Evolutionary conservation across 2,329 filamentous ascomycete species (phyloP).

Genomic region (Colletotrichum sansevieriae): DNA sequence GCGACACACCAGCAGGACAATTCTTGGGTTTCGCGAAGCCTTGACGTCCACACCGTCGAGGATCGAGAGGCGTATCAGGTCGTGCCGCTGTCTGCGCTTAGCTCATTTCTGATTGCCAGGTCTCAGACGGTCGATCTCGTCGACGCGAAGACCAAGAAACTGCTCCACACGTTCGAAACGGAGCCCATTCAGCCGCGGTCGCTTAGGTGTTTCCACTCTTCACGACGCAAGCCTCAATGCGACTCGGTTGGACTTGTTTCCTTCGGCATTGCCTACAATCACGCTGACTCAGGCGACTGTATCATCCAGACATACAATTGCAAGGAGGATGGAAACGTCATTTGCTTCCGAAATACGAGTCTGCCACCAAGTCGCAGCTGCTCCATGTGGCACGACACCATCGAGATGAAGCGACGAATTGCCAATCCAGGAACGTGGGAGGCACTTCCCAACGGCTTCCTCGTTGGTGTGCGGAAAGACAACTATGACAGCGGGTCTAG

Average conservation of each 20-base stretch:
- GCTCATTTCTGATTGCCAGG: constrained; percentile 72
- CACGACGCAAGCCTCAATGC: constrained; percentile 64
- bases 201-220: constrained; percentile 70
- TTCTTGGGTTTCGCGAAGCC: constrained; percentile 64
- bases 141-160: constrained; percentile 56
- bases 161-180: constrained; percentile 73
- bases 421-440: constrained; percentile 76
- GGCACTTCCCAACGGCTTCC: constrained; percentile 68
- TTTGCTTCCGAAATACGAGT: constrained; percentile 67
- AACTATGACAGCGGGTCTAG: constrained; percentile 45
- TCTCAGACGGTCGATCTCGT: constrained; percentile 70
- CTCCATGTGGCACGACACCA: constrained; percentile 65
- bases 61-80: constrained; percentile 67
- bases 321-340: constrained; percentile 63
- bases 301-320: constrained; percentile 75
- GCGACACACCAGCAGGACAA: constrained; percentile 54
- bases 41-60: constrained; percentile 55
- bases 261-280: constrained; percentile 74
- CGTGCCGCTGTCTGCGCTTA: constrained; percentile 69
- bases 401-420: constrained; percentile 65
- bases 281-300: constrained; percentile 70
- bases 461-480: constrained; percentile 73
- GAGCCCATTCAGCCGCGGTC: constrained; percentile 70
- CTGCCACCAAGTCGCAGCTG: constrained; percentile 57
- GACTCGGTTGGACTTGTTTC: constrained; percentile 69